A percentile compares a stretch with the other conserved stretches of the same genome.
Conservation (phyloP, 495 filamentous ascomycete species). For the Oidiodendron maius region DNA sequence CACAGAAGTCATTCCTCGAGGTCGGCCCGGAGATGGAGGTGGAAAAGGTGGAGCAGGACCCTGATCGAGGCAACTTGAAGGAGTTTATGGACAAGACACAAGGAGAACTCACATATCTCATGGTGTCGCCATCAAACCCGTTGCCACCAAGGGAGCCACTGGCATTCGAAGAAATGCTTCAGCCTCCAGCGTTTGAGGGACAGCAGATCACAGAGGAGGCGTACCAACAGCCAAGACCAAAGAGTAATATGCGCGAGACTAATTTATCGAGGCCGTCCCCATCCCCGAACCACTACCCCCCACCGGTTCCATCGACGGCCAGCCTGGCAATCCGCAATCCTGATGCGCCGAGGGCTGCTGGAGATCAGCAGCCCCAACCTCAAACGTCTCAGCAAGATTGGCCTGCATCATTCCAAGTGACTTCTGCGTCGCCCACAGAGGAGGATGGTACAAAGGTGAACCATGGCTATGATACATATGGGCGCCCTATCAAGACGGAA, state of each 20-base stretch:
- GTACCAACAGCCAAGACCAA: constrained; percentile 20
- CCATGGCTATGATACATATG: constrained; percentile 52
- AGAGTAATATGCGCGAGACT: constrained; percentile 20
- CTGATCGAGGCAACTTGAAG: constrained; percentile 50
- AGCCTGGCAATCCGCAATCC: constrained; percentile 26
- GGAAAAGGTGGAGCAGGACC: constrained; percentile 40
- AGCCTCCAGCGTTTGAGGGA: constrained; percentile 35
- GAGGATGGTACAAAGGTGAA: constrained; percentile 50
- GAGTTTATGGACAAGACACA: constrained; percentile 58
- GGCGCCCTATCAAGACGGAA: constrained; percentile 35
- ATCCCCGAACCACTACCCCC: constrained; percentile 51
- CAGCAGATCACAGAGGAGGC: constrained; percentile 22
- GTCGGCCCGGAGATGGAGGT: constrained; percentile 25
- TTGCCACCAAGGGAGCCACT: constrained; percentile 50
- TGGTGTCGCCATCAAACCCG: constrained; percentile 57
- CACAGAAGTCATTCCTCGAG: constrained; percentile 34
- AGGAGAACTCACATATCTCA: constrained; percentile 58
- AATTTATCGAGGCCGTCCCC: constrained; percentile 37
- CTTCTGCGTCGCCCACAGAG: constrained; percentile 37
- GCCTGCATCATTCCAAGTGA: constrained; percentile 29
- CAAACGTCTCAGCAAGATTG: constrained; percentile 34
- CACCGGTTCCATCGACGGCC: constrained; percentile 31
- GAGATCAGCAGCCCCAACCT: constrained; percentile 27
- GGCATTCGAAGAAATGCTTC: constrained; percentile 42
- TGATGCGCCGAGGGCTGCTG: constrained; percentile 35